phyloP scores from a whole-genome alignment of 768 basidiomycete species.

The Xerocomus potaroensis region DNA sequence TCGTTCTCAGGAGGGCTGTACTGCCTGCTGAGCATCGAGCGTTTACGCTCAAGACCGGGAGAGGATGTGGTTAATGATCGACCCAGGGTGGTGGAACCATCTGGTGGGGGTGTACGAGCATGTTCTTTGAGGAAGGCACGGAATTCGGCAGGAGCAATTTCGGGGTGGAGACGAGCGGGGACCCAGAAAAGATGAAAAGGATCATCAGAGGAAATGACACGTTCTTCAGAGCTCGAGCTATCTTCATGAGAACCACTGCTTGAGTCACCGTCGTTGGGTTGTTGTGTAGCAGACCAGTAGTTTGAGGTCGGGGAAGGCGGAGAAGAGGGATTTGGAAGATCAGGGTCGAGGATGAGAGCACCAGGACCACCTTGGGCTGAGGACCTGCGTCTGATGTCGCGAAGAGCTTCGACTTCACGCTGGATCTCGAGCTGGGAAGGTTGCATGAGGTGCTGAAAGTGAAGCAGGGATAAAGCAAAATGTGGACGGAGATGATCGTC shows the following conservation, averaged over 20 bases:
- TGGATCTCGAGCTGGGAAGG: constrained; percentile 83
- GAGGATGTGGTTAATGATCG: constrained; percentile 43
- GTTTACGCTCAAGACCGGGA: constrained; percentile 69
- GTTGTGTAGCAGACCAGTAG: constrained; percentile 45
- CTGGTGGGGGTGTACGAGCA: constrained; percentile 56
- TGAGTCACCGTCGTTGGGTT: constrained; percentile 42
- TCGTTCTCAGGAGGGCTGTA: constrained; percentile 82
- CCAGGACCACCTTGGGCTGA: constrained; percentile 70
- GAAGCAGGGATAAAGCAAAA: constrained; percentile 16
- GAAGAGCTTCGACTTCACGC: constrained; percentile 80
- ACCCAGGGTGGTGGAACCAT: constrained; percentile 37
- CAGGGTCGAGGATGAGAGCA: constrained; percentile 83
- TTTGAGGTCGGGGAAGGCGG: constrained; percentile 52
- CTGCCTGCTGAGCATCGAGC: constrained; percentile 92
- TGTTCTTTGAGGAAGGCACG: constrained; percentile 94
- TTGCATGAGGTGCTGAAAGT: constrained; percentile 44
- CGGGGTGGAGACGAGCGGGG: constrained; percentile 92
- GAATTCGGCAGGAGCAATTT: constrained; percentile 96
- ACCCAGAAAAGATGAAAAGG: constrained; percentile 97
- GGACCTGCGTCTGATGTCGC: constrained; percentile 81
- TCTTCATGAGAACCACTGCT: constrained; percentile 40
- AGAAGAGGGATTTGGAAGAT: constrained; percentile 74
- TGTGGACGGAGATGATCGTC: constrained; percentile 6
- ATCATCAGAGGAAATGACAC: constrained; percentile 51
- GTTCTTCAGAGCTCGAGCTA: constrained; percentile 35